Percentiles rank a stretch among this genome's conserved stretches.
These are phyloP conservation scores for Solanum hybrid DNA, from an alignment of 305 asterid species.

Conservation along the genomic window DNA sequence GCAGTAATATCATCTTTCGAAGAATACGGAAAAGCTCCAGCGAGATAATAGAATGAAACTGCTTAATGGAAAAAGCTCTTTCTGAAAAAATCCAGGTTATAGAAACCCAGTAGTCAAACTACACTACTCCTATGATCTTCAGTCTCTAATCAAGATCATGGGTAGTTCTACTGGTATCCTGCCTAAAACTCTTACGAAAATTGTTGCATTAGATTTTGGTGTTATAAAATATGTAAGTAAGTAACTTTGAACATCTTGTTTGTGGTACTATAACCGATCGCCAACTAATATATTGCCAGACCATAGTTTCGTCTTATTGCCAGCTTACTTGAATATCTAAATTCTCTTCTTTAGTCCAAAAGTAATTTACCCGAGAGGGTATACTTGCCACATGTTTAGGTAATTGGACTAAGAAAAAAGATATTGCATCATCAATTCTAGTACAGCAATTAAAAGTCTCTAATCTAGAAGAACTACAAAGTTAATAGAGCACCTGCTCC, in stretches of 20 bases:
- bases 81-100: neutral
- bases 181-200: neutral
- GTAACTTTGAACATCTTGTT: neutral
- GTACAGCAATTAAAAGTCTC: neutral
- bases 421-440: neutral
- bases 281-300: neutral
- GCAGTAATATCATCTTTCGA: neutral
- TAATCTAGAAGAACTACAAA: neutral
- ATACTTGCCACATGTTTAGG: neutral
- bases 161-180: neutral
- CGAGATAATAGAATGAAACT: neutral
- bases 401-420: neutral
- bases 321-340: neutral
- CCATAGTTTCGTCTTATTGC: neutral
- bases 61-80: neutral
- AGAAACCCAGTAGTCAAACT: neutral
- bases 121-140: neutral
- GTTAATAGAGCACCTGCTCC: conserved; percentile 48
- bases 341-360: neutral
- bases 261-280: neutral
- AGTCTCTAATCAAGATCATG: neutral
- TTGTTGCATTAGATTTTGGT: neutral
- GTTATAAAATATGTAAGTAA: neutral
- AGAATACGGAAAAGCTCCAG: neutral
- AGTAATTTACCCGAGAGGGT: neutral